Evolutionary conservation across 306 rosid genomes (phyloP), one percentile per base, ranked within the genome.

Genomic region (Inga laurina): DNA sequence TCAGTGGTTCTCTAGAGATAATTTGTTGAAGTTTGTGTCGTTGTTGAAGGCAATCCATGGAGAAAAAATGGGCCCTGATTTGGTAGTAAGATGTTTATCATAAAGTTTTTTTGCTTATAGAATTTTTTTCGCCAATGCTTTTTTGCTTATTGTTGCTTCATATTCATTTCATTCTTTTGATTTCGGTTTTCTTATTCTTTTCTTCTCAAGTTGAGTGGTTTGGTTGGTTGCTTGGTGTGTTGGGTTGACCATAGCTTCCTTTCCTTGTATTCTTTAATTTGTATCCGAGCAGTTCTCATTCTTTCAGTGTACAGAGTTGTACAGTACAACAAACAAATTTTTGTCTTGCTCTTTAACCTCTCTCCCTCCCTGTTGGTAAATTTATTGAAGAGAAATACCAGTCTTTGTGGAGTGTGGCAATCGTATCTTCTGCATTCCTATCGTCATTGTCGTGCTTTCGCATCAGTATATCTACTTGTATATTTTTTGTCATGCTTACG

Each of bases 41-140:
- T 82, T 94, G 88, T 21, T 90, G 88, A 94, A 88, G 90, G 97
- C 99, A 72, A 91, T 96, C 83, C 93, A 88, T 74, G 91, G 84
- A 13, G 96, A 87, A 69, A 81, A 69, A 67, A 66, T 59, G 75
- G 54, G 21, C 35, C 84, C 91, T 49, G 89, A 89, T 34, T 86
- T 94, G 90, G 84, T 72, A 61, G 91, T 94, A 67, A 88, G 92
- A 84, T 88, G 87, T 80, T 69, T 79, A 71, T 85, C 86, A 30
- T 92, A 87, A 90, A 88, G 72, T 71, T 16, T 72, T 37, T 54
- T 84, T 76, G 76, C 82, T 75, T 39, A 39, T 6, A 5, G 43
- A 27, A 6, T 35, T 35, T 35, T 3, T 35, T 35, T 35, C 0
- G 37, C 37, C 37, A 35, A 35, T 35, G 37, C 37, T 35, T 35